These are phyloP conservation scores for Ceratocystis albifundus DNA, from an alignment of 2,329 filamentous ascomycete genomes.

Conservation along the genomic window DNA sequence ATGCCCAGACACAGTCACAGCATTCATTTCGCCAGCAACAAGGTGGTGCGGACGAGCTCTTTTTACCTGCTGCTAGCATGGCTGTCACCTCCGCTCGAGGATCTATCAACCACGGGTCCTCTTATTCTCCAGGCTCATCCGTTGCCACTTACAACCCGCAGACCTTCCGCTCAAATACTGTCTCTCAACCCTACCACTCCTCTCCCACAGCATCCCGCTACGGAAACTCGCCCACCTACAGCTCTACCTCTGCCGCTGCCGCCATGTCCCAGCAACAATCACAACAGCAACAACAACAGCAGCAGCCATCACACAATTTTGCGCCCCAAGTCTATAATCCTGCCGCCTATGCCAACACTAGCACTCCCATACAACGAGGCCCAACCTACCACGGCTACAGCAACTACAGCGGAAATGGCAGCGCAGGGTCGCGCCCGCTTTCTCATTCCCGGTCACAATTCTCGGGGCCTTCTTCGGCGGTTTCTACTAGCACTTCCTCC, in stretches of 20 bases:
- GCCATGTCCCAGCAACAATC: no score
- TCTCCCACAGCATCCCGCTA: constrained; percentile 24
- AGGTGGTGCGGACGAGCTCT: constrained; percentile 17
- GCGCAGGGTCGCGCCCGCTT: constrained; percentile 25
- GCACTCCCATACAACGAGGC: constrained; percentile 36
- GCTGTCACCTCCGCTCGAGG: constrained; percentile 22
- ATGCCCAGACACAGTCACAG: constrained; percentile 31
- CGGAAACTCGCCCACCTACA: constrained; percentile 20
- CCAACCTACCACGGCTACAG: constrained; percentile 40
- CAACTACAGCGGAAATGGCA: constrained; percentile 31
- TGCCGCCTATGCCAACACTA: constrained; percentile 43
- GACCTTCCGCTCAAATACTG: constrained; percentile 15
- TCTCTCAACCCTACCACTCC: constrained; percentile 24
- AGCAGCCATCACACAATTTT: constrained; percentile 42
- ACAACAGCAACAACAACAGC: constrained; percentile 21
- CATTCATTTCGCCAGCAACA: constrained; percentile 11
- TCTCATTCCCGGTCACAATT: constrained; percentile 22
- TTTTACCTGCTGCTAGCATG: constrained; percentile 19
- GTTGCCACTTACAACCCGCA: constrained; percentile 18
- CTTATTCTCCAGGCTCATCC: constrained; percentile 22
- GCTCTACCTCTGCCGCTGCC: not conserved
- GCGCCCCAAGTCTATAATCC: constrained; percentile 55
- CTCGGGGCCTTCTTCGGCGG: constrained; percentile 10
- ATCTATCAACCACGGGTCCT: constrained; percentile 25
- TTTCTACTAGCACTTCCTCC: constrained; percentile 25